Base-by-base conservation (phyloP, 2,329 filamentous ascomycete genomes). In the Verticillium dahliae region DNA sequence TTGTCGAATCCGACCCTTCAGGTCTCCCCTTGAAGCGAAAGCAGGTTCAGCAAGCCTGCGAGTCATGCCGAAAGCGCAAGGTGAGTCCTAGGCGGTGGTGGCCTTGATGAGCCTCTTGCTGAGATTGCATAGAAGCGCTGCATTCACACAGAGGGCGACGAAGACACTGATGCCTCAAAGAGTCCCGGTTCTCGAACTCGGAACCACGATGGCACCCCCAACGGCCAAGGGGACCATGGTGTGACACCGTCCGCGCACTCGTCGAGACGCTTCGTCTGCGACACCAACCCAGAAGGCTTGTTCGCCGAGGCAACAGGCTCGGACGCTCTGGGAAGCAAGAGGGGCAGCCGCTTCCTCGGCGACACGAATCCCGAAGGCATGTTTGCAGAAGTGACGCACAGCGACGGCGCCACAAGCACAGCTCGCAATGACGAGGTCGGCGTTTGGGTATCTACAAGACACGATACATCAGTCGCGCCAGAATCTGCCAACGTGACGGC, bases 341-440 rank as follows among this genome's bases (percentile, higher is more conserved):
- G 70, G 45, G 73, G 74, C 0, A 75, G 74, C 1, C 80, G 84
- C 6, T 86, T 85, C 60, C 80, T 86, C 41, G 83, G 84, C 18
- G 84, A 86, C 66, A 67, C 85, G 34, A 87, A 85, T 65, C 85
- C 84, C 1, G 84, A 86, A 68, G 81, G 81, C 62, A 81, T 86
- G 69, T 84, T 87, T 61, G 76, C 84, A 66, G 81, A 85, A 65
- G 83, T 81, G 1, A 81, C 81, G 2, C 70, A 71, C 56, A 70
- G 73, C 15, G 69, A 67, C 31, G 14, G 35, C 2, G 73, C 72
- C 31, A 66, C 66, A 34, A 73, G 73, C 15, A 70, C 70, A 11
- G 79, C 81, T 0, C 76, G 80, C 57, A 80, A 80, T 37, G 81
- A 81, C 57, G 82, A 83, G 50, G 76, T 85, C 1, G 84, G 84